A percentile compares a stretch with the other conserved stretches of the same genome.
These are phyloP conservation scores for Quercus variabilis DNA, from an alignment of 306 rosid genomes.

Conservation along the genomic window DNA sequence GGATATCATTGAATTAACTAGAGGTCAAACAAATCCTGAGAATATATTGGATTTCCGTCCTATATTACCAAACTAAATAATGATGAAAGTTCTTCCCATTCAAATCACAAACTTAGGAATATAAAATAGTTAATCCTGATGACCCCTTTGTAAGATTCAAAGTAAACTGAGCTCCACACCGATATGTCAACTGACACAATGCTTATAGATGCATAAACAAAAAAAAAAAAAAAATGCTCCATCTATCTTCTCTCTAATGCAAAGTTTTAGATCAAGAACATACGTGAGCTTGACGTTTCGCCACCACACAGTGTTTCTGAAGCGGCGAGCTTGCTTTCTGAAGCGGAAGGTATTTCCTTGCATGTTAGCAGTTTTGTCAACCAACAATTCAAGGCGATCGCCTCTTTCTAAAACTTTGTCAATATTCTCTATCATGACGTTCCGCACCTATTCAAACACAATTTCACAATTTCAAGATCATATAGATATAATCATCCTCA, in stretches of 20 bases:
- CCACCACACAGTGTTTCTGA: slow-evolving; percentile 94
- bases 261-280: slow-evolving; percentile 15
- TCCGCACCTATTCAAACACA: slow-evolving; percentile 55
- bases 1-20: background rate
- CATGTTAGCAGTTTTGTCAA: slow-evolving; percentile 89
- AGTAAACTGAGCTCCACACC: background rate
- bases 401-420: slow-evolving; percentile 97
- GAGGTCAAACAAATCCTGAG: background rate
- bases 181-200: background rate
- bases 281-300: slow-evolving; percentile 95
- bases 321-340: slow-evolving; percentile 97
- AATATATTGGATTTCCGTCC: background rate
- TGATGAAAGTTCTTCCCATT: slow-evolving; percentile 2
- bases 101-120: background rate
- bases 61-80: background rate
- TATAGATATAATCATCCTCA: background rate
- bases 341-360: slow-evolving; percentile 95
- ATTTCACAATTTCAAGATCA: background rate
- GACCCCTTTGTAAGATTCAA: slow-evolving; percentile 12
- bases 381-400: slow-evolving; percentile 90
- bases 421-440: slow-evolving; percentile 96
- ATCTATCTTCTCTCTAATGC: background rate
- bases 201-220: background rate
- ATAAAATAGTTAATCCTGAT: background rate
- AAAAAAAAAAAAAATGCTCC: background rate